Evolutionary conservation across 2,329 filamentous ascomycete species (phyloP), one percentile per base, ranked within the genome.

Genomic region (Ustilaginoidea virens): DNA sequence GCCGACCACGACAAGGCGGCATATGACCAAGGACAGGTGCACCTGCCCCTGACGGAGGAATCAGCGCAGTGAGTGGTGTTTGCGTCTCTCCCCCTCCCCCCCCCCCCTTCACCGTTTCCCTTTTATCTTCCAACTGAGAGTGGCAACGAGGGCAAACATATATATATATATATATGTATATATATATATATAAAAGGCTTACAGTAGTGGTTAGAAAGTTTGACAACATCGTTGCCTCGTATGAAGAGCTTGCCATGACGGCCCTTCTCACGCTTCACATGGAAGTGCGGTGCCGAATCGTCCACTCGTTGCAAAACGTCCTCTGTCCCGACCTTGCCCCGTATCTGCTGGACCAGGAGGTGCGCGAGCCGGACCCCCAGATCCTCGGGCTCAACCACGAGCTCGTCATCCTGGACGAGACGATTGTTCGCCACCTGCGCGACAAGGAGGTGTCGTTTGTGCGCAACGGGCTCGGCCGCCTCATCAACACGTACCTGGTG

Each of bases 371-470:
- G 0, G 81, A 86, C 47, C 73, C 82, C 4, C 66, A 75, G 31
- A 79, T 98, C 25, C 60, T 96, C n/a, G 65, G 67, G 12, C 69
- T 98, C 31, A 92, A 93, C 55, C 68, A 74, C 26, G 78, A 85
- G 36, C 66, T 98, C 17, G 74, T 92, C n/a, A 63, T 72, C 16
- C 92, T 92, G 50, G 86, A 94, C 49, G 83, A 87, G 43, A 85
- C 79, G 14, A 66, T 85, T 21, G 69, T 73, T 4, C 66, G 67
- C 3, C 82, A 79, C 48, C 65, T 96, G 5, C 75, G 80, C 4
- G 56, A 69, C 6, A 59, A 67, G 23, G 83, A 92, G 50, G 69
- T 74, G 7, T 61, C 60, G 8, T 92, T 90, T 51, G 70, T 96
- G 34, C 75, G 80, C 5, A 70, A 63, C 0, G 81, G 85, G 1